These are phyloP conservation scores for Boletus coffeatus DNA, from an alignment of 1,284 basidiomycete genomes.

Conservation along the genomic window DNA sequence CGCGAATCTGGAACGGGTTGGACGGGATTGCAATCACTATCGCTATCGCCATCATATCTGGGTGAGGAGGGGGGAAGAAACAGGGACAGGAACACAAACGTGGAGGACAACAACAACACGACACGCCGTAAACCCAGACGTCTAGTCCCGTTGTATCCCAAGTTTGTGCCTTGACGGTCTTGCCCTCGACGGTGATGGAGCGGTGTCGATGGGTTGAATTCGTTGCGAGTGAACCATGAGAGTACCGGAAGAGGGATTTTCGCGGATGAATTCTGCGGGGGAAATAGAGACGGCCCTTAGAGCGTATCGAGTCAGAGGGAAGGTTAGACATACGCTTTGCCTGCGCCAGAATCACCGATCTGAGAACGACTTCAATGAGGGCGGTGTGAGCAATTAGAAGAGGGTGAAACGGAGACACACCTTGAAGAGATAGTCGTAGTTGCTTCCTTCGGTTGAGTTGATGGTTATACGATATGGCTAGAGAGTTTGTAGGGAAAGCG, in stretches of 20 bases:
- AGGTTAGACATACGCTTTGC: conserved; percentile 74
- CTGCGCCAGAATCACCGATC: conserved; percentile 96
- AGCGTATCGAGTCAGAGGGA: neutral
- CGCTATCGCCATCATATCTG: neutral
- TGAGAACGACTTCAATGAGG: conserved; percentile 78
- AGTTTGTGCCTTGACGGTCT: conserved; percentile 99
- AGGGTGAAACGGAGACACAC: conserved; percentile 36
- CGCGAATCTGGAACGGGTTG: neutral
- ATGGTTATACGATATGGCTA: conserved; percentile 13
- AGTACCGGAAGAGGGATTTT: conserved; percentile 45
- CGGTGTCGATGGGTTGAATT: conserved; percentile 98
- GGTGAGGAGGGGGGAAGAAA: neutral
- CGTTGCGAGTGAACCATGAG: conserved; percentile 97
- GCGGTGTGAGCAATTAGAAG: neutral
- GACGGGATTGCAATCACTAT: conserved; percentile 33
- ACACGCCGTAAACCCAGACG: conserved; percentile 34
- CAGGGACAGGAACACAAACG: neutral
- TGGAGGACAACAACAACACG: neutral
- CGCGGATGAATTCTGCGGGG: conserved; percentile 25
- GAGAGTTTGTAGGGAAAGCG: conserved; percentile 6
- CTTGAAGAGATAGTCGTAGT: conserved; percentile 95
- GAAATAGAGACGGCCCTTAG: neutral
- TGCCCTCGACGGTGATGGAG: conserved; percentile 91
- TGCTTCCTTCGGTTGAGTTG: conserved; percentile 64
- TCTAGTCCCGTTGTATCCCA: conserved; percentile 92